Evolutionary conservation across 495 filamentous ascomycete genomes (phyloP), one percentile per base, ranked within the genome.

Genomic region (Penicillium mononematosum): DNA sequence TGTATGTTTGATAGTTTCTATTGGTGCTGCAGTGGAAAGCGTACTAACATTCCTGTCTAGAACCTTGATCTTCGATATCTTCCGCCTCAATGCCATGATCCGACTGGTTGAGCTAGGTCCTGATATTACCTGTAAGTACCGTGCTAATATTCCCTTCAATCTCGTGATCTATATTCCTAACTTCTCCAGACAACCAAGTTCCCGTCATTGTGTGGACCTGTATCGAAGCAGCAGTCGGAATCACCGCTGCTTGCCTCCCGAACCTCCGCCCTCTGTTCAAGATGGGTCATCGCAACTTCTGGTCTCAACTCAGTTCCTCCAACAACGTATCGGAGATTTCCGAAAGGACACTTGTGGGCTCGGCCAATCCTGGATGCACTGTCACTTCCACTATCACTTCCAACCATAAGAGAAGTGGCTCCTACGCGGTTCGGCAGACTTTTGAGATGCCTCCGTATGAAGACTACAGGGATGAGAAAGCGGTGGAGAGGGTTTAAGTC

Each of bases 171-270:
- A 45, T n/a, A 19, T 16, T 10, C 12, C 62, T 68, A 48, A 65
- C 44, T 5, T 19, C 7, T 36, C 6, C n/a, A 67, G 66, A 63
- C 25, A 51, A 69, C 42, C 67, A 69, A 65, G 65, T 64, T 45
- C 67, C 64, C 2, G 52, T 58, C 10, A 62, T 59, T 45, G 56
- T 69, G 29, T 69, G 67, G 67, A 69, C 67, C 14, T 69, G 67
- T 43, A 50, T 58, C 19, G 67, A 69, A 49, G 59, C 59, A 12
- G 64, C 64, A 1, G 67, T 69, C 0, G 64, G 59, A 19, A 69
- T 69, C 38, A 55, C 64, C 5, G 67, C 64, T 7, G 67, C 67
- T 27, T 69, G 67, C 46, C 58, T 69, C 1, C 64, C 67, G 3
- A 69, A 69, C 43, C 58, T 69, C 9, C 50, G 64, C 25, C 67